Conservation (phyloP, 2,329 filamentous ascomycete genomes). For the Botryotinia convoluta region DNA sequence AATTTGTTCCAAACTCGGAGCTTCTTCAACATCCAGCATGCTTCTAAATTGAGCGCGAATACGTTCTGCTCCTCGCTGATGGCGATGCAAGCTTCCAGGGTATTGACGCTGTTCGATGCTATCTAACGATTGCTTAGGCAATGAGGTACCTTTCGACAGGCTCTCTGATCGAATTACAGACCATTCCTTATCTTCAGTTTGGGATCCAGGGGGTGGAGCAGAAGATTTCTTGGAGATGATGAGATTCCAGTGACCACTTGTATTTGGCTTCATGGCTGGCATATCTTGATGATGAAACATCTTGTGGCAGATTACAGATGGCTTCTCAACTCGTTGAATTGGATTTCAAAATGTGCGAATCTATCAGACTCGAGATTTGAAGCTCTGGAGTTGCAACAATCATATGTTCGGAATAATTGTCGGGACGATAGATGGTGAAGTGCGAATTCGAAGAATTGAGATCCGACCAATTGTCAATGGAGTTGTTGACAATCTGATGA, state of each 20-base stretch:
- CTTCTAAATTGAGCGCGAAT: slow-evolving; percentile 46
- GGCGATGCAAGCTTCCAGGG: slow-evolving; percentile 32
- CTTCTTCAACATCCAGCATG: slow-evolving; percentile 53
- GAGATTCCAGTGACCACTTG: slow-evolving; percentile 11
- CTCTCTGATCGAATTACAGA: slow-evolving; percentile 17
- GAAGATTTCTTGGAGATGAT: slow-evolving; percentile 3
- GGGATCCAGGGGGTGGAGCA: neutral
- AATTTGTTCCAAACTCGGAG: slow-evolving; percentile 40
- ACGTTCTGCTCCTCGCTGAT: slow-evolving; percentile 29
- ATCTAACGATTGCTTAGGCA: slow-evolving; percentile 20
- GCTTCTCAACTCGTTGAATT: neutral
- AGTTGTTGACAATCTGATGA: neutral
- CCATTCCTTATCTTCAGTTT: neutral
- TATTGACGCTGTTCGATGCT: slow-evolving; percentile 22
- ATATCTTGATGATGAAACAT: slow-evolving; percentile 4
- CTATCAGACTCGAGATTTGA: slow-evolving; percentile 6
- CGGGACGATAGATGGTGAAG: neutral
- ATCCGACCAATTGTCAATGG: neutral
- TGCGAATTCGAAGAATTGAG: neutral
- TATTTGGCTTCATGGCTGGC: neutral
- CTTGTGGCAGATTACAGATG: neutral
- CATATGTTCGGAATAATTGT: neutral
- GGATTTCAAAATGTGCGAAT: neutral
- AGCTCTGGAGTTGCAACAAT: neutral
- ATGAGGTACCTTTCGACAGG: neutral